Conservation (phyloP, 768 basidiomycete species). For the Mycena filopes region DNA sequence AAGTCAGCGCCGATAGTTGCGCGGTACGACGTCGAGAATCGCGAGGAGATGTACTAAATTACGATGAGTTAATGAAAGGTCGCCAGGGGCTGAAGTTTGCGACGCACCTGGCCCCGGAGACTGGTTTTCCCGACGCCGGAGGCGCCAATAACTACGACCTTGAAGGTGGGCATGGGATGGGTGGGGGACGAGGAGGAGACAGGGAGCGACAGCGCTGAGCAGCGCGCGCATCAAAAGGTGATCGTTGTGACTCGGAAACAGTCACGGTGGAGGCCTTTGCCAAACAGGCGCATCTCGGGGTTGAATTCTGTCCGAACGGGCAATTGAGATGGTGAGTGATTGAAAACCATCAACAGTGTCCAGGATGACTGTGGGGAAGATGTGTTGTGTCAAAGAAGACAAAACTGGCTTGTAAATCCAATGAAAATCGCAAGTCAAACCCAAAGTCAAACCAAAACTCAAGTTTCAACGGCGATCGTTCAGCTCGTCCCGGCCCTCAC, state of each 20-base stretch:
- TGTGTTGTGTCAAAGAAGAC: too few species aligned
- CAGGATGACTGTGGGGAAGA: too few species aligned
- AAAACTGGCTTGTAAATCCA: too few species aligned
- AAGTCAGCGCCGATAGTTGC: conserved; percentile 94
- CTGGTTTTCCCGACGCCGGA: conserved; percentile 91
- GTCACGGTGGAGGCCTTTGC: neutral
- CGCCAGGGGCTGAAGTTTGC: neutral
- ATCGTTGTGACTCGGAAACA: neutral
- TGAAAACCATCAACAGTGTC: too few species aligned
- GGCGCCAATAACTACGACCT: conserved; percentile 84
- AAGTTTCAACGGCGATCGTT: too few species aligned
- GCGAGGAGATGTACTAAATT: conserved; percentile 75
- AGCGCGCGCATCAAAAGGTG: conserved; percentile 11
- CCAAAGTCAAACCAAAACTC: too few species aligned
- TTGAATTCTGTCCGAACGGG: too few species aligned
- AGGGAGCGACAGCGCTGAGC: conserved; percentile 1
- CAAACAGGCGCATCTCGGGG: neutral
- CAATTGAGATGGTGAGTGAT: too few species aligned
- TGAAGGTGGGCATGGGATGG: conserved; percentile 71
- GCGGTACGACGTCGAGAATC: conserved; percentile 80
- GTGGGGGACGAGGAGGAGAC: neutral
- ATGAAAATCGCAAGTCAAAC: too few species aligned
- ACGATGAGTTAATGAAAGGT: neutral
- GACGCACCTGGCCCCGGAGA: conserved; percentile 74
- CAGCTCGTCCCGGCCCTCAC: too few species aligned